These are phyloP conservation scores for Pyrus betulifolia DNA, from an alignment of 306 rosid species.

Conservation along the genomic window DNA sequence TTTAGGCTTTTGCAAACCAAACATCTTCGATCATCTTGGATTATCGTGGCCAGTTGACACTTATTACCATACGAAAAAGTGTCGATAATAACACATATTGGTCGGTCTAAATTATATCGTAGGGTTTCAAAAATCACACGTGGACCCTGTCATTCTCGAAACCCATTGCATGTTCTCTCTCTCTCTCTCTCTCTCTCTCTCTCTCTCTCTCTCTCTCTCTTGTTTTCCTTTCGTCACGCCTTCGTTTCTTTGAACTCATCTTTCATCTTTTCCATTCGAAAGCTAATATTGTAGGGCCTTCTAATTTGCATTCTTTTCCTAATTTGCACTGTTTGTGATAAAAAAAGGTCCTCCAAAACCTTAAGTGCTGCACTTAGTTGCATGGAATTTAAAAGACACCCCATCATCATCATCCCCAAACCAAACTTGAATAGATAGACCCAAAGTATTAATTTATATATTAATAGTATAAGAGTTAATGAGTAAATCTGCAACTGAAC, in stretches of 20 bases:
- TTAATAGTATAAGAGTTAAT: background rate
- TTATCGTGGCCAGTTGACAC: slow-evolving; percentile 55
- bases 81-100: slow-evolving; percentile 29
- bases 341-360: slow-evolving; percentile 42
- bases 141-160: slow-evolving; percentile 63
- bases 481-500: background rate
- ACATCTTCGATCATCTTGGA: slow-evolving; percentile 29
- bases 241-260: slow-evolving; percentile 30
- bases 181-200: background rate
- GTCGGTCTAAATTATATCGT: slow-evolving; percentile 37
- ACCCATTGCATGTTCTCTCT: slow-evolving; percentile 44
- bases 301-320: slow-evolving; percentile 9
- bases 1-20: slow-evolving; percentile 28
- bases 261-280: slow-evolving; percentile 14
- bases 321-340: slow-evolving; percentile 21
- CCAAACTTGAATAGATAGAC: slow-evolving; percentile 1
- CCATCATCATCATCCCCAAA: slow-evolving; percentile 24
- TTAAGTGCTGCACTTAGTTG: slow-evolving; percentile 46
- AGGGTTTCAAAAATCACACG: slow-evolving; percentile 62
- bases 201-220: background rate
- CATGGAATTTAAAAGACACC: slow-evolving; percentile 29
- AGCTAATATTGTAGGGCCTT: slow-evolving; percentile 47
- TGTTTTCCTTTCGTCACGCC: slow-evolving; percentile 48
- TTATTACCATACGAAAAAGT: slow-evolving; percentile 40
- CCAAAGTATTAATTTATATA: background rate